Evolutionary conservation across 1,284 basidiomycete species (phyloP), one percentile per base, ranked within the genome.

Genomic region (Cryptococcus sp.): DNA sequence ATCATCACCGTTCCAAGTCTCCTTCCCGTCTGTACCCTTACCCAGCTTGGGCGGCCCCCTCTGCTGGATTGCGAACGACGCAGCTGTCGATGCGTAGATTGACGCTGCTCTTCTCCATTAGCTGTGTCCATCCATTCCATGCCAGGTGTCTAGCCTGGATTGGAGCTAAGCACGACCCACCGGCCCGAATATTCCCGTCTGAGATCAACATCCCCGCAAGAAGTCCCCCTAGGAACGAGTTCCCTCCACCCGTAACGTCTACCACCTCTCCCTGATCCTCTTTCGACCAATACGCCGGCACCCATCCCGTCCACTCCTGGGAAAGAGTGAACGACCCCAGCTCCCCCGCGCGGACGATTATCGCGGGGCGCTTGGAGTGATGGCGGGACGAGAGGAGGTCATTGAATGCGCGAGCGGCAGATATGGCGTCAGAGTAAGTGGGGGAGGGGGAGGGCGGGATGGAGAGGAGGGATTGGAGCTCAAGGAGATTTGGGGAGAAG

Each of bases 211-310:
- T 70, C 0, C 90, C 90, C 5, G 89, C 91, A 15, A 83, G 84
- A 8, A 94, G 79, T 0, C 90, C 88, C 11, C 91, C 92, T 36
- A 94, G 77, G 72, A 93, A 95, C 50, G 84, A 83, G 75, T 95
- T 95, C 11, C 91, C 91, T 5, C 89, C 91, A 44, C 89, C 90
- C 50, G 92, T 95, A 12, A 91, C 88, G 73, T 95, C 91, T 0
- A 88, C 82, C 11, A 95, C 80, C 55, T 81, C 83, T 20, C 77
- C 73, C 28, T 73, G 63, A 58, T 78, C 69, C 4, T 82, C 77
- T 12, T 74, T 61, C 11, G 77, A 79, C 85, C 89, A 92, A 69
- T 82, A 94, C 2, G 92, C 88, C 4, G 85, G 83, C 8, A 91
- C 74, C 92, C 92, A 94, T 45, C 74, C 74, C 9, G 52, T 58